A percentile compares a stretch with the other conserved stretches of the same genome.
These are phyloP conservation scores for Jimgerdemannia lactiflua DNA, from an alignment of 192 early-diverging fungal genomes.

Conservation along the genomic window DNA sequence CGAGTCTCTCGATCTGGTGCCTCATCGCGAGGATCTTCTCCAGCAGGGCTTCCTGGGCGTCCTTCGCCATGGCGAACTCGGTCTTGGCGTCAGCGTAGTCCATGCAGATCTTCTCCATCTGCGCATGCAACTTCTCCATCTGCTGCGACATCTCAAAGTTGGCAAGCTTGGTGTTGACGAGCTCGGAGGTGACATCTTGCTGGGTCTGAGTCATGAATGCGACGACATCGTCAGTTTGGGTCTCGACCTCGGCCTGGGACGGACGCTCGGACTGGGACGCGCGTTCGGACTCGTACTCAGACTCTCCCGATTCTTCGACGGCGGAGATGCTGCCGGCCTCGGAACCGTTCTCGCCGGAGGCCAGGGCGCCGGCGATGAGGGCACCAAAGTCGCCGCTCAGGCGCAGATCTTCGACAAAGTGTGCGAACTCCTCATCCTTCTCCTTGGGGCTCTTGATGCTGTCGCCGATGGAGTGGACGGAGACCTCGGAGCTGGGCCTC, in stretches of 20 bases:
- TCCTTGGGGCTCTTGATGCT: slow-evolving; percentile 10
- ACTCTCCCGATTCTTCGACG: background rate
- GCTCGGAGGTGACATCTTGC: slow-evolving; percentile 25
- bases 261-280: background rate
- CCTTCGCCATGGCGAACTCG: slow-evolving; percentile 12
- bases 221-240: background rate
- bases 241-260: background rate
- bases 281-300: background rate
- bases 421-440: slow-evolving; percentile 20
- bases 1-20: slow-evolving; percentile 22
- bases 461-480: background rate
- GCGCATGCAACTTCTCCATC: slow-evolving; percentile 11
- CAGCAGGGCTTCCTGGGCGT: slow-evolving; percentile 18
- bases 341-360: background rate
- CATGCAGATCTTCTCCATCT: slow-evolving; percentile 22
- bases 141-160: slow-evolving; percentile 42
- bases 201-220: background rate
- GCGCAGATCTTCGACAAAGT: slow-evolving; percentile 22
- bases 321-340: background rate
- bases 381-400: slow-evolving; percentile 29
- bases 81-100: slow-evolving; percentile 20
- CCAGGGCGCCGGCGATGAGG: slow-evolving; percentile 27
- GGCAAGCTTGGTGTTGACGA: slow-evolving; percentile 31
- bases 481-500: background rate
- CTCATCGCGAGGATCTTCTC: slow-evolving; percentile 28